Evolutionary conservation across 345 rosid species (phyloP), one percentile per base, ranked within the genome.

Genomic region (Populus nigra): DNA sequence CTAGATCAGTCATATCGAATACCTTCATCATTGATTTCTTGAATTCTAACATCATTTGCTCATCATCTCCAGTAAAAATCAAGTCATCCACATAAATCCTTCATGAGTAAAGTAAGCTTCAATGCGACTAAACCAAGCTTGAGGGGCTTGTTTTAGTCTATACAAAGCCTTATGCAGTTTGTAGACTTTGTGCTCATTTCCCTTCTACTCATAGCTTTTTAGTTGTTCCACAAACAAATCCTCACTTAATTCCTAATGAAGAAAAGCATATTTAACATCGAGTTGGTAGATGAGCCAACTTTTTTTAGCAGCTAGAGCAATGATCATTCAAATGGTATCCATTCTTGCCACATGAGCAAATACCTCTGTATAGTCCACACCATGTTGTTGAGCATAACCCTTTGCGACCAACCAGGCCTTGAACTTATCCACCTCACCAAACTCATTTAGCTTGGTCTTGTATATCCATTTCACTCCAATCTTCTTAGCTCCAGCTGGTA

Each of bases 401-500:
- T 0, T 36, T 0, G 8, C 7, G 0, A 36, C 39, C 1, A 36
- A 7, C 7, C 8, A 0, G 1, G 41, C 41, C 0, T 38, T 38
- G 1, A 6, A 7, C 0, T 65, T 65, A 33, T 65, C 33, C 10
- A 65, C 68, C 12, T 65, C 1, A 2, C 17, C 38, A 65, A 8
- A n/a, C 17, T 65, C 18, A 16, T 65, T 65, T 2, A 5, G 68
- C 4, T 27, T 65, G 35, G 68, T 65, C 35, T 65, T 65, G 0
- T 8, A 65, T 7, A 65, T 15, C 15, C 68, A 65, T 27, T 29
- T 65, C 2, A 65, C 68, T 5, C 38, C 1, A 65, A 65, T 29
- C 68, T 65, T 65, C 36, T 25, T 65, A 5, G 17, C 2, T 36
- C 1, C 0, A 36, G 1, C 8, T 36, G 0, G 39, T 36, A 36